phyloP scores from a whole-genome alignment of 2,329 filamentous ascomycete genomes.

The Xylaria hypoxylon region DNA sequence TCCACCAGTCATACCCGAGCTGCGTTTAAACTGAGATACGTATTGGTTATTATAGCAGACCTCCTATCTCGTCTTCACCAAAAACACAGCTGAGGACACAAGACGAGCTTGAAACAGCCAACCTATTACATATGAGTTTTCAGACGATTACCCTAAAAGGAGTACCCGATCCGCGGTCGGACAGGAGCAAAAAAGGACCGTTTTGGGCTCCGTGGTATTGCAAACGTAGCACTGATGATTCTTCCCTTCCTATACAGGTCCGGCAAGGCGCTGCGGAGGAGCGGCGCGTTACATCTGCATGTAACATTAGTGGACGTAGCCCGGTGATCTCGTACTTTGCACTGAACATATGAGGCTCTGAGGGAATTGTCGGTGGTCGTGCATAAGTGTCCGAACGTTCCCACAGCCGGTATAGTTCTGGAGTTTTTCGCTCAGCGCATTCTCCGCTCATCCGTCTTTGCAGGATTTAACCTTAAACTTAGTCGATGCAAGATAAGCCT shows the following conservation, averaged over 20 bases:
- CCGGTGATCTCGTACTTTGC: not conserved
- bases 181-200: not conserved
- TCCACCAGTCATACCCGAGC: too few relatives aligned
- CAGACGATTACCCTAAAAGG: not conserved
- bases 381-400: not conserved
- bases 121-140: not conserved
- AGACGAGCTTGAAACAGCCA: not conserved
- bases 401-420: not conserved
- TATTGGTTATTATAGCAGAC: not conserved
- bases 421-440: too few relatives aligned
- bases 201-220: conserved; percentile 19
- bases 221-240: conserved; percentile 1
- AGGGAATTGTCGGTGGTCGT: conserved; percentile 21
- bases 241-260: too few relatives aligned
- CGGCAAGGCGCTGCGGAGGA: not conserved
- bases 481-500: too few relatives aligned
- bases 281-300: not conserved
- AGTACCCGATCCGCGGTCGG: not conserved
- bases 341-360: conserved; percentile 23
- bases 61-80: not conserved
- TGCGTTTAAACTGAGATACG: not conserved
- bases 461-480: too few relatives aligned
- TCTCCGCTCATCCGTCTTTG: too few relatives aligned
- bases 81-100: not conserved
- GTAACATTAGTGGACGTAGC: not conserved